Evolutionary conservation across 2,329 filamentous ascomycete genomes (phyloP).

Genomic region (Whalleya microplaca): DNA sequence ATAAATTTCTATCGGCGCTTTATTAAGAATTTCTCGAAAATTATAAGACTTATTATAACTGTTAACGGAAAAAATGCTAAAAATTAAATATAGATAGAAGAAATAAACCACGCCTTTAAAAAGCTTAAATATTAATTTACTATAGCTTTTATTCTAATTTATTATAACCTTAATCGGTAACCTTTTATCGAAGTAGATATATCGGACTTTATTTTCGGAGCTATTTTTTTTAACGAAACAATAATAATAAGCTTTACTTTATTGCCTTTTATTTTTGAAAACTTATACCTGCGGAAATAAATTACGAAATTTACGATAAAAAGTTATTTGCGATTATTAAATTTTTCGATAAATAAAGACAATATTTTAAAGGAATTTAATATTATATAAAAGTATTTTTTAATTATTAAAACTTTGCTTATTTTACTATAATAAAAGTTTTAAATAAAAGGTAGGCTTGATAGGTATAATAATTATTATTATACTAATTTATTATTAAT

Average conservation of each 20-base stretch:
- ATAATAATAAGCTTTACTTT: constrained; percentile 7
- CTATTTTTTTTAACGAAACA: neutral
- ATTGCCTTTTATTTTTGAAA: constrained; percentile 24
- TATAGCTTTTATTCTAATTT: neutral
- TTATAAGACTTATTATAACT: constrained; percentile 18
- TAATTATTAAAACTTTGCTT: constrained; percentile 31
- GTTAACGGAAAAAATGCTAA: constrained; percentile 17
- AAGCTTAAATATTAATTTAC: neutral
- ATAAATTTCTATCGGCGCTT: constrained; percentile 39
- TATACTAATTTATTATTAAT: constrained; percentile 28
- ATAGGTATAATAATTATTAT: constrained; percentile 21
- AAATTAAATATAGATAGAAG: neutral
- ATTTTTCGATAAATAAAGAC: constrained; percentile 27
- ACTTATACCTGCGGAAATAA: constrained; percentile 19
- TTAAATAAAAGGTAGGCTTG: constrained; percentile 28
- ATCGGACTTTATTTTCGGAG: constrained; percentile 18
- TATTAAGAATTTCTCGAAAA: constrained; percentile 25
- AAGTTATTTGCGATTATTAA: constrained; percentile 41
- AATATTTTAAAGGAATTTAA: constrained; percentile 18
- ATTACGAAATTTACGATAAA: constrained; percentile 42
- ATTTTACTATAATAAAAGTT: constrained; percentile 31
- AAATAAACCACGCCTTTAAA: constrained; percentile 1
- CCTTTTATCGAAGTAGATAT: constrained; percentile 30
- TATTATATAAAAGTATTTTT: constrained; percentile 11
- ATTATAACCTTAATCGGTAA: constrained; percentile 6